Base-by-base conservation (phyloP, 139 green algal genomes). In the Chlamydomonas urium region DNA sequence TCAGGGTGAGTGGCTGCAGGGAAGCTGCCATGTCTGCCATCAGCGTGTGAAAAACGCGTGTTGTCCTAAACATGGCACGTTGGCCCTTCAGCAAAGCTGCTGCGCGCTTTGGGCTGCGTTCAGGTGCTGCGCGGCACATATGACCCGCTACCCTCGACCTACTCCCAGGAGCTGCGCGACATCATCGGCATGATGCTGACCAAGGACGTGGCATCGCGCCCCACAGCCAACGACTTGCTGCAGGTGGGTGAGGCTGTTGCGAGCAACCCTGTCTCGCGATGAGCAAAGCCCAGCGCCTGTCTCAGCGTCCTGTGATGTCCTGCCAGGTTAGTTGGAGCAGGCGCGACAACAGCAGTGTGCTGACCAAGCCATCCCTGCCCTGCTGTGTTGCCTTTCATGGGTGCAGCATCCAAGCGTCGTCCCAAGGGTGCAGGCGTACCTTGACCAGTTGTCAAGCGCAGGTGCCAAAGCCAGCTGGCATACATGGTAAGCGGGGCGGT, bases 101-200 rank as follows among this genome's bases (percentile, higher is more conserved):
- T 50, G 42, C 42, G 10, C 8, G 10, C 42, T 50, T 8, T 50
- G 10, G 8, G 42, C 2, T 56, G 0, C 6, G 0, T 28, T 1
- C 63, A 85, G 74, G 75, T 85, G 10, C 71, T 85, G 32, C 70
- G 71, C n/a, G 79, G 78, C 23, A 75, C 70, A 53, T 84, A 81
- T 31, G 73, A 80, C 63, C 74, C 78, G 1, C 58, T 84, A 14
- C 74, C 78, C 4, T 36, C 77, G 2, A 32, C 37, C n/a, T 83
- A 76, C 77, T 68, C n/a, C 24, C 3, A 35, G 33, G 47, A 66
- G 26, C 60, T 83, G 50, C 67, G 77, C 1, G 35, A 56, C 29
- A 47, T 83, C n/a, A 70, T 83, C 1, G 70, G 48, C 1, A 50
- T 37, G 26, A 83, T 86, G 80, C 74, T 86, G 57, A 72, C 61